phyloP scores from a whole-genome alignment of 352 stramenopile genomes.

The Phytophthora pseudosyringae region DNA sequence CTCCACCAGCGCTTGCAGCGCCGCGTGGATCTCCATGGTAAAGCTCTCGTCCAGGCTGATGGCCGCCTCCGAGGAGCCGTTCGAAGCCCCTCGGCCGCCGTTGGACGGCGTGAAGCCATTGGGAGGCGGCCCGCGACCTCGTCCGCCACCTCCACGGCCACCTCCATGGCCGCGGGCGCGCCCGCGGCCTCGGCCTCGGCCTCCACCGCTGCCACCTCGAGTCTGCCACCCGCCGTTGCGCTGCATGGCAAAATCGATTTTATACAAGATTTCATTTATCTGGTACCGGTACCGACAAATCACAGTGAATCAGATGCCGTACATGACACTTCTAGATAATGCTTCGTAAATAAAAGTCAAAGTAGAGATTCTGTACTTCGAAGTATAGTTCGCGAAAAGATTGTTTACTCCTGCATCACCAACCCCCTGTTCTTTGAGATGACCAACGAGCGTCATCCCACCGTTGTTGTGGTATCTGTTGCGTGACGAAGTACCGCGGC shows the following conservation, averaged over 20 bases:
- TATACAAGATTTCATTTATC: too few relatives aligned
- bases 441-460: too few relatives aligned
- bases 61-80: conserved; percentile 22
- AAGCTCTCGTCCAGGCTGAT: conserved; percentile 76
- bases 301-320: too few relatives aligned
- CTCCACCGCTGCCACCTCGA: conserved; percentile 9
- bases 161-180: conserved; percentile 20
- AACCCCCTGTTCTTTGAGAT: too few relatives aligned
- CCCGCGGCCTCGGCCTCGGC: conserved; percentile 7
- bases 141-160: conserved; percentile 16
- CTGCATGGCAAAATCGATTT: conserved; percentile 14
- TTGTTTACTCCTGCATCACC: too few relatives aligned
- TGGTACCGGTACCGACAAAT: too few relatives aligned
- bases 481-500: too few relatives aligned
- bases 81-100: conserved; percentile 3
- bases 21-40: conserved; percentile 65
- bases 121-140: conserved; percentile 19
- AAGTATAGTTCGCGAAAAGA: too few relatives aligned
- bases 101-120: conserved; percentile 11
- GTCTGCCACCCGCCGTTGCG: conserved; percentile 4
- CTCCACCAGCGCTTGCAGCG: conserved; percentile 72
- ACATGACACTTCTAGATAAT: too few relatives aligned
- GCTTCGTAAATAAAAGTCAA: too few relatives aligned
- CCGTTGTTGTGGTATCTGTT: too few relatives aligned
- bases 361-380: too few relatives aligned